A percentile compares a stretch with the other conserved stretches of the same genome.
Conservation (phyloP, 129 eudicot genomes). For the Saposhnikovia divaricata region DNA sequence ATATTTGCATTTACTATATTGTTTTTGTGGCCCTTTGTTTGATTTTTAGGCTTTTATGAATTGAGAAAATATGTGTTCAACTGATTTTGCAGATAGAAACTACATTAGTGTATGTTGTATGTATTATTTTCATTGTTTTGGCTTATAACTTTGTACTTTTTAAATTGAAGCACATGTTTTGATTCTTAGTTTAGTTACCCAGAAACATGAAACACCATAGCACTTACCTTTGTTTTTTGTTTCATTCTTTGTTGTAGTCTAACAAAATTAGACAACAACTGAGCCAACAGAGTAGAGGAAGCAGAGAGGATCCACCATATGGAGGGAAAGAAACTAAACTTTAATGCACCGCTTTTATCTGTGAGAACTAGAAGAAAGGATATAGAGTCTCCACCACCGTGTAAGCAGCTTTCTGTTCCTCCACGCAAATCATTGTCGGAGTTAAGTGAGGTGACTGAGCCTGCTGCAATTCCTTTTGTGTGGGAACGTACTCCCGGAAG, state of each 20-base stretch:
- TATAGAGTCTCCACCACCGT: neutral
- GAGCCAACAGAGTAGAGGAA: neutral
- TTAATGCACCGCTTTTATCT: conserved; percentile 74
- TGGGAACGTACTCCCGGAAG: conserved; percentile 91
- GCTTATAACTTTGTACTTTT: neutral
- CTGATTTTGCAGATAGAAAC: too few species aligned
- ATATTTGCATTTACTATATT: neutral
- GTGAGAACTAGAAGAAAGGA: conserved; percentile 28
- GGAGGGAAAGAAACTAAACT: conserved; percentile 69
- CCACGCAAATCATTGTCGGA: conserved; percentile 32
- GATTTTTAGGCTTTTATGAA: neutral
- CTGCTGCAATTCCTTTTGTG: conserved; percentile 68
- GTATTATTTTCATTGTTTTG: neutral
- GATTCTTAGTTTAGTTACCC: neutral
- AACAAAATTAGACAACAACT: neutral
- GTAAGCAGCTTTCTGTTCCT: conserved; percentile 17
- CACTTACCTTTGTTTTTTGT: neutral
- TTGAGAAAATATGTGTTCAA: neutral
- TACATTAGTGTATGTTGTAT: neutral
- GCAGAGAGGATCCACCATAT: conserved; percentile 12
- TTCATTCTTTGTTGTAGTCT: neutral
- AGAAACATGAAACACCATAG: neutral
- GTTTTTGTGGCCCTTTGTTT: neutral
- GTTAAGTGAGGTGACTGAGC: conserved; percentile 50
- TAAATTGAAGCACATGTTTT: neutral